These are phyloP conservation scores for Exserohilum turcica DNA, from an alignment of 2,329 filamentous ascomycete genomes.

Conservation along the genomic window DNA sequence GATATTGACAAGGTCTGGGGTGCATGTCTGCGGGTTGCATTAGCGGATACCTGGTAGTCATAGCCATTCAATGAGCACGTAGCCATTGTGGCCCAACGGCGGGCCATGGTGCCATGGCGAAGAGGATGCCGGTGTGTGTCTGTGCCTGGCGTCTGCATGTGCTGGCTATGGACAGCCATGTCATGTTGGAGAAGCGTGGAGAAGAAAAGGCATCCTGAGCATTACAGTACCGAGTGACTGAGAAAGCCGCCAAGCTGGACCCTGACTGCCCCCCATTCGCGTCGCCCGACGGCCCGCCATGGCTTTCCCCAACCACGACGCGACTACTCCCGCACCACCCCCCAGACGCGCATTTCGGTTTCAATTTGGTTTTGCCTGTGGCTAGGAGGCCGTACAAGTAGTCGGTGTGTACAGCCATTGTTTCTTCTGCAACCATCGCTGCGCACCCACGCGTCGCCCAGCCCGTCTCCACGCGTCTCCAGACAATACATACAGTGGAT, in stretches of 20 bases:
- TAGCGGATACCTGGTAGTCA: not conserved
- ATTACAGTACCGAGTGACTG: no score
- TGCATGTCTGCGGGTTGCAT: not conserved
- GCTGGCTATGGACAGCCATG: no score
- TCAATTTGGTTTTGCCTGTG: slow-evolving; percentile 1
- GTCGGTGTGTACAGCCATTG: slow-evolving; percentile 9
- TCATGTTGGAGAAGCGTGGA: not conserved
- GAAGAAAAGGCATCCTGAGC: not conserved
- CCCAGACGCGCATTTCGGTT: slow-evolving; percentile 5
- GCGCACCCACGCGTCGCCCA: slow-evolving; percentile 11
- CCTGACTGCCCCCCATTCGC: slow-evolving; percentile 25
- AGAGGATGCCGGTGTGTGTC: no score
- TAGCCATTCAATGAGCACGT: no score
- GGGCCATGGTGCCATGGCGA: no score
- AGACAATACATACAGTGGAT: slow-evolving; percentile 13
- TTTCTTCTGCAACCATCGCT: not conserved
- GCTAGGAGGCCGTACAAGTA: slow-evolving; percentile 1
- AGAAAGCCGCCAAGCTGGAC: slow-evolving; percentile 18
- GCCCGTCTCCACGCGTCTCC: slow-evolving; percentile 30
- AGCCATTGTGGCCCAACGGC: no score
- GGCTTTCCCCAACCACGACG: slow-evolving; percentile 28
- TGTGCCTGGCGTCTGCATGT: no score
- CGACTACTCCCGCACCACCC: slow-evolving; percentile 27
- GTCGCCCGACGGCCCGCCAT: slow-evolving; percentile 16
- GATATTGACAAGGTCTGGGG: not conserved